Evolutionary conservation across 108 stramenopile species (phyloP).

Genomic region (Cyclotella atomus): DNA sequence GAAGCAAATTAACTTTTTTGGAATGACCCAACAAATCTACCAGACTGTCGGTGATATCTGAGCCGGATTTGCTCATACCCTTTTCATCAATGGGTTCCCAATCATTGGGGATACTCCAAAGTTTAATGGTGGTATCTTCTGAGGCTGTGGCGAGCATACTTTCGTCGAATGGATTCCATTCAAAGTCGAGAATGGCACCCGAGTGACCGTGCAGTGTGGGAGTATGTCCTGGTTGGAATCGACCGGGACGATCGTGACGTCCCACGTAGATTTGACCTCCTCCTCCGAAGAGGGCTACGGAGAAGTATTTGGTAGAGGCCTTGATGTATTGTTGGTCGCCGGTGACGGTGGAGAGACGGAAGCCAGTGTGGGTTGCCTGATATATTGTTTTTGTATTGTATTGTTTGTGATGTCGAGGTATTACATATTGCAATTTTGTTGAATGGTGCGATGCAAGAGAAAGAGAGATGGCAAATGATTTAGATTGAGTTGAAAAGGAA

Average conservation of each 20-base stretch:
- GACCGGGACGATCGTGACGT: conserved; percentile 86
- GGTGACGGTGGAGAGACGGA: conserved; percentile 92
- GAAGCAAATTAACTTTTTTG: conserved; percentile 92
- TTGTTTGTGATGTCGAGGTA: neutral
- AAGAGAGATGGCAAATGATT: no score
- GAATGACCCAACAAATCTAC: conserved; percentile 91
- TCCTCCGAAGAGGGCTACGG: conserved; percentile 92
- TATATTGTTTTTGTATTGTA: neutral
- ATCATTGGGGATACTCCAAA: conserved; percentile 96
- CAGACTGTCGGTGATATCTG: conserved; percentile 84
- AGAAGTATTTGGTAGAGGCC: conserved; percentile 97
- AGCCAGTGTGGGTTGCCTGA: conserved; percentile 80
- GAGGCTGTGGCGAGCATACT: conserved; percentile 89
- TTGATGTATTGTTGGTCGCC: conserved; percentile 99
- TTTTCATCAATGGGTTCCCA: conserved; percentile 92
- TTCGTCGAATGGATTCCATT: conserved; percentile 98
- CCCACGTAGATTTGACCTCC: conserved; percentile 94
- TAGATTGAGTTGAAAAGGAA: neutral
- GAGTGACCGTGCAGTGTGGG: conserved; percentile 93
- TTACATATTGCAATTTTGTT: no score
- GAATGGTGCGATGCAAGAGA: neutral
- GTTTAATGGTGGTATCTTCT: conserved; percentile 96
- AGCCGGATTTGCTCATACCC: conserved; percentile 81
- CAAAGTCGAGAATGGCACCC: conserved; percentile 93
- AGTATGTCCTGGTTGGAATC: conserved; percentile 73